Conservation (phyloP, 129 eudicot species). For the Ambrosia trifida region DNA sequence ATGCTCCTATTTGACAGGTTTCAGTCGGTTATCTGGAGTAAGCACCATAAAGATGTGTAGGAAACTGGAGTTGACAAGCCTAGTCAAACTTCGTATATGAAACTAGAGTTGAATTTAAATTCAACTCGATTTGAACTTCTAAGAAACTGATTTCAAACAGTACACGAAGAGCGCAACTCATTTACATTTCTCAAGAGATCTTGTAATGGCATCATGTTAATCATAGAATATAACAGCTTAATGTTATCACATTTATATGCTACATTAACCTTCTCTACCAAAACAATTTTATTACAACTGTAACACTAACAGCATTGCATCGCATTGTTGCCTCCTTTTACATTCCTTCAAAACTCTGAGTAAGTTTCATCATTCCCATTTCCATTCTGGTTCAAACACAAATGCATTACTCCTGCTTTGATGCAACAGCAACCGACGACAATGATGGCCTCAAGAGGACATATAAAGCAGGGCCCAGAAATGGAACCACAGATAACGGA, state of each 20-base stretch:
- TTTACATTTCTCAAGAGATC: constrained; percentile 98
- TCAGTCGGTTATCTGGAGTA: no score
- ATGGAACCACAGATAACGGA: constrained; percentile 66
- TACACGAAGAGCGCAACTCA: no score
- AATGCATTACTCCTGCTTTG: constrained; percentile 41
- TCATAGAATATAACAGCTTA: background rate
- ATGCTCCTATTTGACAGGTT: no score
- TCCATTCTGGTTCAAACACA: background rate
- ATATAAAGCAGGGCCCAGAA: constrained; percentile 79
- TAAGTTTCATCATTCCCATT: background rate
- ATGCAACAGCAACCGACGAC: constrained; percentile 33
- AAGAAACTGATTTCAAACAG: no score
- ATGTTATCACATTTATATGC: background rate
- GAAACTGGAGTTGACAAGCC: no score
- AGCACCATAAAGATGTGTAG: no score
- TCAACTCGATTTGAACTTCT: no score
- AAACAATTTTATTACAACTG: background rate
- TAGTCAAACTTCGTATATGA: no score
- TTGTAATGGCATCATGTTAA: constrained; percentile 58
- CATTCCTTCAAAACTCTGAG: background rate
- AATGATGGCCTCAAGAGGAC: constrained; percentile 70
- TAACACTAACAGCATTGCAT: no score
- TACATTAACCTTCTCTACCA: background rate
- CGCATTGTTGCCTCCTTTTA: background rate
- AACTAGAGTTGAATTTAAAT: no score